Percentiles rank a stretch among this genome's conserved stretches.
phyloP scores from a whole-genome alignment of 2,329 filamentous ascomycete species.

The Daldinia sp. region DNA sequence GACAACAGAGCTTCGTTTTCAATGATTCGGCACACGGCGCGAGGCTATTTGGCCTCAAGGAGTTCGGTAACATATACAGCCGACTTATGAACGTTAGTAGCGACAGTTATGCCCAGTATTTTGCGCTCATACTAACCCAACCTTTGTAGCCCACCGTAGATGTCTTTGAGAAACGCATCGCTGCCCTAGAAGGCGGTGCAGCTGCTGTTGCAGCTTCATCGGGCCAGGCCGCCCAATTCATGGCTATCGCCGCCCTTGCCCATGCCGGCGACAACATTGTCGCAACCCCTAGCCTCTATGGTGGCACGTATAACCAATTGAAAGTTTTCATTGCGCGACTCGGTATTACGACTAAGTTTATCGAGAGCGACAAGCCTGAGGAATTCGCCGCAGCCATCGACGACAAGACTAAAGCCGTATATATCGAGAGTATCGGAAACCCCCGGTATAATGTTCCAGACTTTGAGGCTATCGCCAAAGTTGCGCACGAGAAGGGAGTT shows the following conservation, averaged over 20 bases:
- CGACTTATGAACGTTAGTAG: conserved; percentile 88
- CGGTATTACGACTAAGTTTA: conserved; percentile 89
- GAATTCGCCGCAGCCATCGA: conserved; percentile 88
- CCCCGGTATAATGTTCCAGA: conserved; percentile 94
- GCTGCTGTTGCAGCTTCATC: conserved; percentile 87
- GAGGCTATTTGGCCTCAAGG: conserved; percentile 94
- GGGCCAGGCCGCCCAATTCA: conserved; percentile 92
- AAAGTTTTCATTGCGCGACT: conserved; percentile 91
- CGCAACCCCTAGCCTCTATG: conserved; percentile 90
- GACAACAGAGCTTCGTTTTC: conserved; percentile 82
- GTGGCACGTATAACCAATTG: conserved; percentile 97
- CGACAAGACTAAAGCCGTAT: conserved; percentile 92
- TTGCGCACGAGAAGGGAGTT: conserved; percentile 77
- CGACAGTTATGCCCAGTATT: not conserved
- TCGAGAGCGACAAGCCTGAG: conserved; percentile 81
- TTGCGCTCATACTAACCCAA: conserved; percentile 9
- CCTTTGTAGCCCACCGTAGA: conserved; percentile 81
- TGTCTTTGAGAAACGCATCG: conserved; percentile 95
- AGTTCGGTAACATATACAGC: conserved; percentile 97
- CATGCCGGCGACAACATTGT: conserved; percentile 93
- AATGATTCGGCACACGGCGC: conserved; percentile 97
- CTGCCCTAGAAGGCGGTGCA: conserved; percentile 92
- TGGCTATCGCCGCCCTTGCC: conserved; percentile 86
- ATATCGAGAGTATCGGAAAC: conserved; percentile 93
- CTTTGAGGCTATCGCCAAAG: conserved; percentile 85